phyloP scores from a whole-genome alignment of 2,329 filamentous ascomycete genomes.

The Geosmithia morbida region DNA sequence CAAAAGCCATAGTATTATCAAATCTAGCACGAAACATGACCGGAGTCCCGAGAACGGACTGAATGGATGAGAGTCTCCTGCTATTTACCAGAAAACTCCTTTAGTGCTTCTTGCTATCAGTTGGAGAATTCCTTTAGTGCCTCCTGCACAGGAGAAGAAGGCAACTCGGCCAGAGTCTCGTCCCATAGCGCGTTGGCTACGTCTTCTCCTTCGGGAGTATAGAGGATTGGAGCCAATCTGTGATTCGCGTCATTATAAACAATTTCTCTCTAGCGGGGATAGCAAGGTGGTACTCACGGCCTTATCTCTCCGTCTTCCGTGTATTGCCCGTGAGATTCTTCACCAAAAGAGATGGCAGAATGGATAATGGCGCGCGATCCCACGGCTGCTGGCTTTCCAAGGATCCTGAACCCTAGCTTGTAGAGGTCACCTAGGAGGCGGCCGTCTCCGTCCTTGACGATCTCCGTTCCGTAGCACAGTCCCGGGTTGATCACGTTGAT shows the following conservation, averaged over 20 bases:
- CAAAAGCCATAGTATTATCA: background rate
- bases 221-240: background rate
- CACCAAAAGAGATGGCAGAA: background rate
- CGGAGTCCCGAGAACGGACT: background rate
- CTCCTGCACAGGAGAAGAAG: conserved; percentile 1
- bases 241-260: background rate
- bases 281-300: conserved; percentile 2
- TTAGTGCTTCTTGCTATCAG: background rate
- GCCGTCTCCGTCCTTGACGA: conserved; percentile 1
- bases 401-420: background rate
- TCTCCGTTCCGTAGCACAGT: background rate
- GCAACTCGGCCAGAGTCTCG: conserved; percentile 2
- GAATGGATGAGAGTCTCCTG: background rate
- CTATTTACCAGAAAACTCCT: background rate
- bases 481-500: conserved; percentile 1
- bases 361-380: conserved; percentile 1
- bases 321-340: conserved; percentile 2
- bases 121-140: background rate
- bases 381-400: background rate
- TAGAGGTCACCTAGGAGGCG: background rate
- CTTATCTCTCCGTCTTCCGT: conserved; percentile 1
- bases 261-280: background rate
- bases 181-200: conserved; percentile 1
- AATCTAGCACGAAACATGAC: background rate
- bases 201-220: background rate